Base-by-base conservation (phyloP, 2,329 filamentous ascomycete species). In the Cucurbitaria berberidis region DNA sequence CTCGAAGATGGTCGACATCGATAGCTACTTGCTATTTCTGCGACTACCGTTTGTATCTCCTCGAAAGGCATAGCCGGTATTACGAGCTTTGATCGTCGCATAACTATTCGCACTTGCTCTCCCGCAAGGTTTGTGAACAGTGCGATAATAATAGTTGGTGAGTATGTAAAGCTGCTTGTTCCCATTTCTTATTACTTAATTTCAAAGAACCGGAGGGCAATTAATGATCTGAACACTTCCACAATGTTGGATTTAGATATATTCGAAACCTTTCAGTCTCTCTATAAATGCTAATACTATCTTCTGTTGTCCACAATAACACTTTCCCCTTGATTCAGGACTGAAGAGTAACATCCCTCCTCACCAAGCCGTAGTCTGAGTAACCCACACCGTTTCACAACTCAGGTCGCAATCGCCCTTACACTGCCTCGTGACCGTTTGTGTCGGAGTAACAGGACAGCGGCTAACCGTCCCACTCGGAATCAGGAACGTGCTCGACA, bases 381-480 rank as follows among this genome's bases (percentile, higher is more conserved):
- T 64, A 45, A 62, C 55, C 60, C 51, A 62, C 43, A 51, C 45
- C 38, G 57, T 62, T 27, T 38, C 52, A 53, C 60, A 66, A 18
- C 21, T 45, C 26, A 59, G 53, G 51, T 56, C 45, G 43, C 63
- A 66, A 35, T 22, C 43, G 16, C 55, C 50, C 30, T 27, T 48
- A 42, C 62, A 65, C 15, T 18, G 45, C 40, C 55, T 52, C 34
- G 24, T 43, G 40, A 9, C 41, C 36, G 50, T 60, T n/a, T 46
- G 48, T 15, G 55, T 60, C 48, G 51, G 46, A 22, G 59, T 62
- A n/a, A 4, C 38, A 32, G 29, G 35, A 39, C 61, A 64, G 10
- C 51, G 54, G n/a, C 36, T 40, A 15, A 57, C 48, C 26, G 35
- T 18, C 11, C 49, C 59, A n/a, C 39, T 21, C 11, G 61, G 61